phyloP scores from a whole-genome alignment of 2,329 filamentous ascomycete species.

The Fragosphaeria purpurea region DNA sequence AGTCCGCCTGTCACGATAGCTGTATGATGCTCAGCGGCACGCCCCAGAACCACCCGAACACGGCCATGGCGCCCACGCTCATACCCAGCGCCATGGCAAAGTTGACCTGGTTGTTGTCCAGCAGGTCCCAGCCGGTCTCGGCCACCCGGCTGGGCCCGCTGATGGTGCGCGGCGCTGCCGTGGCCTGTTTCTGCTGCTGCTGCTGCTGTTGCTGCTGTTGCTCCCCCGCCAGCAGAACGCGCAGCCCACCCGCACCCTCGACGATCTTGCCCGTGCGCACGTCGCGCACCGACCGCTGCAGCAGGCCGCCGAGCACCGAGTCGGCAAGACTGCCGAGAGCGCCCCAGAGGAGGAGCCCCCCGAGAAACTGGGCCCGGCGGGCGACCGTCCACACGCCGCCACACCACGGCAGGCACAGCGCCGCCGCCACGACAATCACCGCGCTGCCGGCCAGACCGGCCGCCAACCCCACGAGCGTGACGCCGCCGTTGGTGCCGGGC shows the following conservation, averaged over 20 bases:
- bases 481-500: conserved; percentile 85
- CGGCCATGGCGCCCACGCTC: conserved; percentile 66
- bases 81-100: conserved; percentile 78
- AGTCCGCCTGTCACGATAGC: not conserved
- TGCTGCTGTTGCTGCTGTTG: conserved; percentile 5
- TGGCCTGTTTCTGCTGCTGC: conserved; percentile 20
- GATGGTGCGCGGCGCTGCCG: conserved; percentile 27
- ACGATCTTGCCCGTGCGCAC: conserved; percentile 76
- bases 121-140: conserved; percentile 58
- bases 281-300: conserved; percentile 82
- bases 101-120: conserved; percentile 96
- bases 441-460: conserved; percentile 68
- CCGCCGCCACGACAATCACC: conserved; percentile 55
- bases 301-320: conserved; percentile 72
- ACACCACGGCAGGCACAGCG: conserved; percentile 62
- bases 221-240: conserved; percentile 33
- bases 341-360: conserved; percentile 61
- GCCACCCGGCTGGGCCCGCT: conserved; percentile 54
- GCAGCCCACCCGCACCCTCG: conserved; percentile 67
- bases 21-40: conserved; percentile 38
- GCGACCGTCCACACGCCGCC: conserved; percentile 34
- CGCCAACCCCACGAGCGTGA: conserved; percentile 62
- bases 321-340: conserved; percentile 74
- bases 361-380: conserved; percentile 37
- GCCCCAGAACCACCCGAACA: conserved; percentile 51